Evolutionary conservation across 441 rosid species (phyloP), one percentile per base, ranked within the genome.

Genomic region (Mallotus japonicus): DNA sequence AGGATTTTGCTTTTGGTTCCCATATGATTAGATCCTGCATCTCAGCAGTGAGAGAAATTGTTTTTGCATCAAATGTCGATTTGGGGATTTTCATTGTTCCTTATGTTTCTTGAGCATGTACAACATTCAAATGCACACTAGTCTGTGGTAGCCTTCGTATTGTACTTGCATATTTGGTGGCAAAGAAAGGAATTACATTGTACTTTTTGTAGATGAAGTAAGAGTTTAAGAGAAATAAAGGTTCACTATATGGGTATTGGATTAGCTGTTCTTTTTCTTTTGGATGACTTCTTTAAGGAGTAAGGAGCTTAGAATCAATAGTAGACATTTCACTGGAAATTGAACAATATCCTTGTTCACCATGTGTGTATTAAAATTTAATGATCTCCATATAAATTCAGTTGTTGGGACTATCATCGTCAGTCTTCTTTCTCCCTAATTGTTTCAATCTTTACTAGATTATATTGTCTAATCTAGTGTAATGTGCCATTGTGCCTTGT

Each of bases 381-480:
- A 14, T 16, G 46, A 62, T 60, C 4, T 60, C 12, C 13, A 6
- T 24, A 67, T 14, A 4, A 50, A 13, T 16, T 11, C 12, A 14
- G 17, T 50, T 50, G 16, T 11, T 28, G 34, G 50, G 49, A 42
- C 32, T 32, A 20, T 54, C 58, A 50, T 24, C 49, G 71, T 62
- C 70, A 20, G 65, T 15, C 37, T 62, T 22, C 54, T 40, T 34
- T 58, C 12, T 59, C n/a, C 8, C 20, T 55, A 15, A 13, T 57
- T 8, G 3, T 56, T n/a, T 65, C 49, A 44, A 54, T 55, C 1
- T 11, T 11, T 34, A 32, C 32, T 24, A 49, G 54, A 69, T 22
- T 50, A 49, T 62, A 6, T 70, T 47, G 50, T 53, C 67, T 55
- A n/a, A 57, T 69, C 13, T 58, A 20, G 32, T 62, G 46, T 59